Conservation (phyloP, 257 asterid species). For the Forsythia viridissima region DNA sequence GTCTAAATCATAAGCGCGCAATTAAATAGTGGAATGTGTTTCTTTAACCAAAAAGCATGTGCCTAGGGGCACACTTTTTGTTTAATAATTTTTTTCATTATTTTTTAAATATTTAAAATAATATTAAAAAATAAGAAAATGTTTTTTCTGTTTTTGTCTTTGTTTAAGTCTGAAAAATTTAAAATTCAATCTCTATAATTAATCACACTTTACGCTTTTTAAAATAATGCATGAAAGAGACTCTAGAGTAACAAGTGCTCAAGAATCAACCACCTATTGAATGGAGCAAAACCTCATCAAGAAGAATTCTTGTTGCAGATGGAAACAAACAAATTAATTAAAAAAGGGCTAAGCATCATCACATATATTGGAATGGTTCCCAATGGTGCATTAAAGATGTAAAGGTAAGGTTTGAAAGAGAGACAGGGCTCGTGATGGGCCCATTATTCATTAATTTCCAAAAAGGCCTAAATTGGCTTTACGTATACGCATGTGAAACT, state of each 20-base stretch:
- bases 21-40: too few relatives aligned
- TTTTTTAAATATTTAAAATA: too few relatives aligned
- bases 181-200: too few relatives aligned
- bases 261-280: background rate
- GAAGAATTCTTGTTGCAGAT: conserved; percentile 19
- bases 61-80: too few relatives aligned
- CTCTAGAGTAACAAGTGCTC: conserved; percentile 10
- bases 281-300: background rate
- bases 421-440: conserved; percentile 48
- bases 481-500: conserved; percentile 51
- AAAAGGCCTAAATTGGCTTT: conserved; percentile 22
- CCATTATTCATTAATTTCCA: conserved; percentile 23
- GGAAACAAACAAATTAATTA: background rate
- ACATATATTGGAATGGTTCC: conserved; percentile 24
- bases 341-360: background rate
- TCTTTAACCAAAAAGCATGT: too few relatives aligned
- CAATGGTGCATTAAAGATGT: conserved; percentile 33
- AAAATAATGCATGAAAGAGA: background rate
- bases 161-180: too few relatives aligned
- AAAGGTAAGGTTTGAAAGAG: conserved; percentile 34
- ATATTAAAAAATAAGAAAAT: too few relatives aligned
- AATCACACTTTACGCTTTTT: too few relatives aligned
- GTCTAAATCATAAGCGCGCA: too few relatives aligned
- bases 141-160: too few relatives aligned
- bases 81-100: too few relatives aligned